These are phyloP conservation scores for Cytidiella melzeri DNA, from an alignment of 768 basidiomycete genomes.

Conservation along the genomic window DNA sequence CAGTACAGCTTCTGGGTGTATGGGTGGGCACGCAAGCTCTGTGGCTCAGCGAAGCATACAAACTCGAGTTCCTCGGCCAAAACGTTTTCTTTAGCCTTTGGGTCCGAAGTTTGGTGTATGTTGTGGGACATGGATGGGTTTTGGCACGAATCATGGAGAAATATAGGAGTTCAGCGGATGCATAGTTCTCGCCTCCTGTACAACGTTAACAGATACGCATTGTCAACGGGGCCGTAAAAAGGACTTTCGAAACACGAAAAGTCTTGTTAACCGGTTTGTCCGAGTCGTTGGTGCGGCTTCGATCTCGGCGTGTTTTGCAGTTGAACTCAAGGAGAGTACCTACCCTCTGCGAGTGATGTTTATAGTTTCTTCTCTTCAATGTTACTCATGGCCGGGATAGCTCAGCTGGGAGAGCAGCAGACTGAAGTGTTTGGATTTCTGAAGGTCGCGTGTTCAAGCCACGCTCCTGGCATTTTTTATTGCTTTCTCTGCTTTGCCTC, in stretches of 20 bases:
- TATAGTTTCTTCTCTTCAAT: no score
- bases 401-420: neutral
- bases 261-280: no score
- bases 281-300: no score
- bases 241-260: neutral
- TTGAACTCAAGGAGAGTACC: no score
- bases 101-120: constrained; percentile 69
- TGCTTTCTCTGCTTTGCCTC: no score
- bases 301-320: no score
- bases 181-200: neutral
- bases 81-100: constrained; percentile 73
- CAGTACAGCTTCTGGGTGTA: constrained; percentile 36
- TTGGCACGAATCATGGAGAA: constrained; percentile 55
- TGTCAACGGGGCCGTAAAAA: no score
- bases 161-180: constrained; percentile 25
- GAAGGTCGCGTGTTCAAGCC: neutral
- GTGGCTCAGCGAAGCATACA: constrained; percentile 90
- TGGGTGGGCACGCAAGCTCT: constrained; percentile 81
- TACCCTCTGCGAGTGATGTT: no score
- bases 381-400: neutral
- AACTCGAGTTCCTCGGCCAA: constrained; percentile 80
- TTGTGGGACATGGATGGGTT: constrained; percentile 77
- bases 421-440: neutral
- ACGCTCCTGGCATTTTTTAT: neutral
- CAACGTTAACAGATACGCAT: no score